Evolutionary conservation across 1,139 yeast species (phyloP), one percentile per base, ranked within the genome.

Genomic region (Zygosaccharomyces pseudobailii): DNA sequence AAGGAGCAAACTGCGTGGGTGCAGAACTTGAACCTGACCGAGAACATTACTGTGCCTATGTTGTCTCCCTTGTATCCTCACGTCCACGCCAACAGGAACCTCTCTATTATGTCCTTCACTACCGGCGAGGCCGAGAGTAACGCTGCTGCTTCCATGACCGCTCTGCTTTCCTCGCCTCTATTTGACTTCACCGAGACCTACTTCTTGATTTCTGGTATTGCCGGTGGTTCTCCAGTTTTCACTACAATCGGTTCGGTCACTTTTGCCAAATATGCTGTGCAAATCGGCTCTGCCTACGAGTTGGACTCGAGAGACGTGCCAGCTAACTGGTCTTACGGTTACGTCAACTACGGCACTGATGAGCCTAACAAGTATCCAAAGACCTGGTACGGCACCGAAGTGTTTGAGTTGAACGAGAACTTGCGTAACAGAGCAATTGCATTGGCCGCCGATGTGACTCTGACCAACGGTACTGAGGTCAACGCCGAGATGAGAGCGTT

Each of bases 81-180:
- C 21, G 69, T 82, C 43, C 80, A 76, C 67, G 81, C 87, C 66
- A 73, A 75, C 43, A 59, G 70, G 36, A 71, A 78, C 65, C 78
- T 73, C 64, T 67, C 78, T 28, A 65, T 82, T 36, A 81, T 86
- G 69, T 82, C 80, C 59, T 63, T 80, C 49, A 79, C 84, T 41
- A 79, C 84, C 13, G 87, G 87, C 48, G 87, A 82, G 67, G 84
- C 82, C 53, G 86, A 81, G 62, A 76, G 80, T 57, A 82, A 82
- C 58, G 87, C 87, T 37, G 87, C 87, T 23, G 56, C 81, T 34
- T 72, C 85, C 33, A 64, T 81, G 51, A 71, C 78, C 45, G 81
- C 87, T 3, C 66, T 82, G 53, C 62, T 77, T 9, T 69, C 79
- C 62, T 71, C 73, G 47, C 81, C 84, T 35, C 59, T 71, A 51